Evolutionary conservation across 2,329 filamentous ascomycete species (phyloP).

Genomic region (Xylaria sp.): DNA sequence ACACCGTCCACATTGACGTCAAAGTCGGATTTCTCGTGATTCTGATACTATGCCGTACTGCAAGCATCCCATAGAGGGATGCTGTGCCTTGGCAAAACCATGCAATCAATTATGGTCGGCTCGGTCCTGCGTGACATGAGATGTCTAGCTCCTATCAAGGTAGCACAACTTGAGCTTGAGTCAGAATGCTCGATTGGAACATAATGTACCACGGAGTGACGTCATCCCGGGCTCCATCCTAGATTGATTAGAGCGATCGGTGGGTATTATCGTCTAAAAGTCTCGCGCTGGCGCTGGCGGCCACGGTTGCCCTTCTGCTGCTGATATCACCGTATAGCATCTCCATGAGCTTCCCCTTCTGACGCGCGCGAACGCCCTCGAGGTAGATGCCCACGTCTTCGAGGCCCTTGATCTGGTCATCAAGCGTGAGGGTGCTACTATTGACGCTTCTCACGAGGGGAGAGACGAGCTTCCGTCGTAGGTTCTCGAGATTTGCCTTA

Average conservation of each 20-base stretch:
- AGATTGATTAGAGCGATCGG: slow-evolving; percentile 10
- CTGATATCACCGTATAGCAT: slow-evolving; percentile 71
- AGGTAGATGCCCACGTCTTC: slow-evolving; percentile 83
- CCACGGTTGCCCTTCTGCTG: slow-evolving; percentile 37
- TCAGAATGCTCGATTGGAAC: slow-evolving; percentile 1
- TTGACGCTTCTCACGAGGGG: slow-evolving; percentile 80
- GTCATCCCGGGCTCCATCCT: slow-evolving; percentile 7
- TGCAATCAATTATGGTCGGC: not conserved
- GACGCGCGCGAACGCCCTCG: slow-evolving; percentile 76
- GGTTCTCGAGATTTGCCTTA: slow-evolving; percentile 86
- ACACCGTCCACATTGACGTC: not conserved
- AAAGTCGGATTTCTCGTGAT: not conserved
- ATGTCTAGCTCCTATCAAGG: not conserved
- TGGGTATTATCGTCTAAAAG: slow-evolving; percentile 25
- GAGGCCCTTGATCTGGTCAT: slow-evolving; percentile 86
- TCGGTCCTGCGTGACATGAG: not conserved
- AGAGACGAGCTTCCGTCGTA: slow-evolving; percentile 83
- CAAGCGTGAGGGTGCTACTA: slow-evolving; percentile 76
- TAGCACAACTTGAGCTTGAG: not conserved
- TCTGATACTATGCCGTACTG: not conserved
- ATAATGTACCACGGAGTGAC: not conserved
- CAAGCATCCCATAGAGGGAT: not conserved
- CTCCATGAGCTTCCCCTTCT: slow-evolving; percentile 86
- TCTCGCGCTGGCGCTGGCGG: slow-evolving; percentile 35
- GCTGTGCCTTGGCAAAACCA: not conserved